Base-by-base conservation (phyloP, 176 grass and related monocot species). In the Alloteropsis semialata region DNA sequence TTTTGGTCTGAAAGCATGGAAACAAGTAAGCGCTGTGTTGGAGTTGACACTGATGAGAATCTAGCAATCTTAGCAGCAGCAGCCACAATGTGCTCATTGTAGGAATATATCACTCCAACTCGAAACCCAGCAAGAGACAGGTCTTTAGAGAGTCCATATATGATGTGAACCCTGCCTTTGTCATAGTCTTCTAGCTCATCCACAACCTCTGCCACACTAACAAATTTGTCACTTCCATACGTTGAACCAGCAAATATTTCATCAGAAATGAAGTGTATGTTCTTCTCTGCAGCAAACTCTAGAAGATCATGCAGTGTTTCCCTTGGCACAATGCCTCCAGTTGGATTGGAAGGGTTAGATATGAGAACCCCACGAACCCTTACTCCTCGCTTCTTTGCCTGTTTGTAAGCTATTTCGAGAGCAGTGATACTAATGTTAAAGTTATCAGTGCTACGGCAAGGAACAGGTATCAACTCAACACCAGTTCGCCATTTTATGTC, bases 211-310 rank as follows among this genome's bases (percentile, higher is more conserved):
- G 88, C 88, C 38, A 95, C 84, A 22, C 96, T 95, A 24, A 88
- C 88, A 86, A 98, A 98, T 72, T 88, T 86, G 27, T 71, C 77
- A 54, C 25, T 75, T 75, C 78, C 96, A 77, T 91, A 90, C 22
- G 80, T 91, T 56, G 96, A 98, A 25, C 96, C 96, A 73, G 92
- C 96, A 92, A 93, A 98, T 39, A 98, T 76, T 87, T 98, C 96
- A 82, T 98, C 92, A 91, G 88, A 98, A 72, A 98, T 95, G 3
- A 98, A 87, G 87, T 98, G 96, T 64, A 98, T 95, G 72, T 95
- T 98, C 89, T 95, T 98, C 60, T 95, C 87, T 34, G 90, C 75
- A 37, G 82, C 92, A 69, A 98, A 95, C 11, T 90, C 61, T 51
- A 98, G 79, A 87, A 98, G 92, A 65, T 82, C 92, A 4, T 44